Conservation (phyloP, 2,329 filamentous ascomycete species). For the Sclerotinia spermophila region DNA sequence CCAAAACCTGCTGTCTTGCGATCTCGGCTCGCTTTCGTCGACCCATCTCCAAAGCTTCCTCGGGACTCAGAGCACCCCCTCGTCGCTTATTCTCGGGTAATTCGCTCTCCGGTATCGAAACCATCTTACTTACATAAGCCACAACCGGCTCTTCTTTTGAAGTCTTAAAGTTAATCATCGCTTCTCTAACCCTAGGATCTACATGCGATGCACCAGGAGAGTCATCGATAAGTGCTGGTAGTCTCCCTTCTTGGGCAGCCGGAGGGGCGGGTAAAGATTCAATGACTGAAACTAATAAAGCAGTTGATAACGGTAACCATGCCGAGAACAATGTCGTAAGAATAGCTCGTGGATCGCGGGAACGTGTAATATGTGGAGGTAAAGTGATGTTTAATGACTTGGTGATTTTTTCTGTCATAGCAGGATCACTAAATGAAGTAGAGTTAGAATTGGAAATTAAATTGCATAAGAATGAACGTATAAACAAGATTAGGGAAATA, state of each 20-base stretch:
- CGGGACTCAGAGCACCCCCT: slow-evolving; percentile 69
- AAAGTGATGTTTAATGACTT: slow-evolving; percentile 84
- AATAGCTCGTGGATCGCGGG: slow-evolving; percentile 77
- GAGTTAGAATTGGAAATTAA: slow-evolving; percentile 32
- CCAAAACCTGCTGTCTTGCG: slow-evolving; percentile 65
- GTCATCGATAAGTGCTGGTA: slow-evolving; percentile 73
- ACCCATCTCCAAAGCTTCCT: slow-evolving; percentile 85
- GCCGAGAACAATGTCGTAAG: slow-evolving; percentile 82
- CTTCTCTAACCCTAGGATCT: slow-evolving; percentile 65
- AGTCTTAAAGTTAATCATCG: slow-evolving; percentile 77
- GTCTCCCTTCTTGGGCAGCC: slow-evolving; percentile 71
- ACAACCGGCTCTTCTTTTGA: slow-evolving; percentile 72
- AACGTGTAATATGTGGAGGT: slow-evolving; percentile 77
- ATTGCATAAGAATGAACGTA: slow-evolving; percentile 26
- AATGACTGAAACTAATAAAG: slow-evolving; percentile 86
- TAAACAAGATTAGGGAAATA: slow-evolving; percentile 35
- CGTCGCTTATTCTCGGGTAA: slow-evolving; percentile 80
- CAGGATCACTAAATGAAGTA: slow-evolving; percentile 58
- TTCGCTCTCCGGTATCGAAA: slow-evolving; percentile 89
- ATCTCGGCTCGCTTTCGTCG: slow-evolving; percentile 87
- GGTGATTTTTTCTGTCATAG: slow-evolving; percentile 86
- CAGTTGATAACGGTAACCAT: slow-evolving; percentile 92
- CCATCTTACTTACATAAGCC: slow-evolving; percentile 97
- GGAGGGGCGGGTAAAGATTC: slow-evolving; percentile 87
- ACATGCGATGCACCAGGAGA: slow-evolving; percentile 76